Conservation (phyloP, 2,329 filamentous ascomycete species). For the Pezicula neosporulosa region DNA sequence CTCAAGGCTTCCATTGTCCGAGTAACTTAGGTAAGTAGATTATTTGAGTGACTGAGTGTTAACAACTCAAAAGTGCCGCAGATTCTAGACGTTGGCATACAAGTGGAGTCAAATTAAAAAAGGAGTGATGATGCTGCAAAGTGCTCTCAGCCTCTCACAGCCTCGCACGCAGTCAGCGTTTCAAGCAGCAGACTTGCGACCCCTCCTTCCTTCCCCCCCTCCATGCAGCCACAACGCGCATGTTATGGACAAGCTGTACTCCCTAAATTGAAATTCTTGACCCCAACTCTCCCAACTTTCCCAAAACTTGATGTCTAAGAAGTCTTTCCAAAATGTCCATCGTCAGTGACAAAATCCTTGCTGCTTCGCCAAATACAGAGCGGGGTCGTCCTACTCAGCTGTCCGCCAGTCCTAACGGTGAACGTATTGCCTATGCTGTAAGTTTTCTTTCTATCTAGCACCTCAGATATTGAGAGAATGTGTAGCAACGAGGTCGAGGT, state of each 20-base stretch:
- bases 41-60: too few relatives aligned
- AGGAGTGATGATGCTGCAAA: too few relatives aligned
- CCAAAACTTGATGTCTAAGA: not conserved
- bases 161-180: constrained; percentile 5
- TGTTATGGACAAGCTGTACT: not conserved
- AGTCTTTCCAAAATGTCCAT: constrained; percentile 38
- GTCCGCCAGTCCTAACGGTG: constrained; percentile 82
- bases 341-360: constrained; percentile 68
- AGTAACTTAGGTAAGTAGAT: too few relatives aligned
- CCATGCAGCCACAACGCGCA: not conserved
- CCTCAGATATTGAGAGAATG: not conserved
- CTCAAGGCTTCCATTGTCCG: not conserved
- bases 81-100: too few relatives aligned
- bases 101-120: too few relatives aligned
- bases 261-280: not conserved
- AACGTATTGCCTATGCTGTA: constrained; percentile 90
- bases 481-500: too few relatives aligned
- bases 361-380: constrained; percentile 77
- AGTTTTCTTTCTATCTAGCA: constrained; percentile 29
- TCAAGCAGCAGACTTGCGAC: not conserved
- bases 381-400: constrained; percentile 88
- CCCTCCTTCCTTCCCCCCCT: too few relatives aligned
- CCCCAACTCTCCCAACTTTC: not conserved
- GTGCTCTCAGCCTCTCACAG: constrained; percentile 6
- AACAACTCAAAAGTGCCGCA: too few relatives aligned